Evolutionary conservation across 2,329 filamentous ascomycete species (phyloP), one percentile per base, ranked within the genome.

Genomic region (Ceratocystis cubensis): DNA sequence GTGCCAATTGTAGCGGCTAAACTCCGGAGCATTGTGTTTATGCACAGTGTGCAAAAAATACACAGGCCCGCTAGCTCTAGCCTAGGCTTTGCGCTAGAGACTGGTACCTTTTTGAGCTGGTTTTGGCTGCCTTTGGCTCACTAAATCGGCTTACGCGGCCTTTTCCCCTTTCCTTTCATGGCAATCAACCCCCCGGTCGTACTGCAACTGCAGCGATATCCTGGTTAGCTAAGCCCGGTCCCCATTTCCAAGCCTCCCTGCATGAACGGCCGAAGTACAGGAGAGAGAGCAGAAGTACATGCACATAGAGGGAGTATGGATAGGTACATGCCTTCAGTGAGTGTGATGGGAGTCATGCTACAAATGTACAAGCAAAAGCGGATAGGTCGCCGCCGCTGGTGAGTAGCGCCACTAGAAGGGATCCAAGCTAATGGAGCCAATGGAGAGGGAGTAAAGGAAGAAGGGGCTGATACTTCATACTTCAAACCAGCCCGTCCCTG

Each of bases 121-220:
- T 30, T 20, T 17, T n/a, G 17, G 17, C 3, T 10, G 25, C 25
- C 17, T 30, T 17, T 59, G 56, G 56, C 28, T 59, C 56, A n/a
- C 57, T 66, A 22, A 13, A 62, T 25, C 17, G 64, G 66, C 66
- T 67, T 65, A 67, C 66, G 66, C 66, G 66, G 66, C 66, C 66
- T 67, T 65, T 67, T 64, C 62, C 61, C 66, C 62, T 64, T 63
- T 65, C 59, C 50, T 30, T 44, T 25, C 22, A 33, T 61, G 44
- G 30, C n/a, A 22, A 20, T n/a, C n/a, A 63, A 22, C 13, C 53
- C 46, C 46, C 46, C 59, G 61, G 33, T 37, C n/a, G 20, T 44
- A 20, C 15, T 59, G 56, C 56, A 30, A 41, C 33, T 63, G 59
- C 33, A 63, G 20, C n/a, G 20, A 66, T 61, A 25, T 61, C 65